Percentiles rank a stretch among this genome's conserved stretches.
These are phyloP conservation scores for Setaria viridis DNA, from an alignment of 202 grass and related monocot genomes.

Conservation along the genomic window DNA sequence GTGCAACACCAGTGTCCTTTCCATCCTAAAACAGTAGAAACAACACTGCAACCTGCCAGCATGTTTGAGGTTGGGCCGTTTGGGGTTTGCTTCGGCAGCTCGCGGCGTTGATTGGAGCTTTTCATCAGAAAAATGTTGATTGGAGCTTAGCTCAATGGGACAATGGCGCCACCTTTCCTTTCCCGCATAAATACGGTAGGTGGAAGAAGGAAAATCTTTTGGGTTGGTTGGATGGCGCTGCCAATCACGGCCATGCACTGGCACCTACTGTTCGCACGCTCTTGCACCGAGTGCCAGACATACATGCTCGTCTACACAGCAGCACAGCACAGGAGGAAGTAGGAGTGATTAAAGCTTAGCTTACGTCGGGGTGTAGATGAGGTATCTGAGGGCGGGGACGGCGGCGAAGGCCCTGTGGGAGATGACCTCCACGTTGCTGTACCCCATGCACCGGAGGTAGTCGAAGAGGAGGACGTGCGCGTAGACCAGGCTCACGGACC, in stretches of 20 bases:
- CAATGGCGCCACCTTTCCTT: too few species aligned
- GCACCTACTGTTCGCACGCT: too few species aligned
- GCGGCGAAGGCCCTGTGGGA: conserved; percentile 52
- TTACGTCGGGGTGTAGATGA: conserved; percentile 71
- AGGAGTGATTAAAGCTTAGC: too few species aligned
- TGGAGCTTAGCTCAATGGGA: too few species aligned
- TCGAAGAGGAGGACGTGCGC: conserved; percentile 75
- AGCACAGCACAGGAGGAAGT: too few species aligned
- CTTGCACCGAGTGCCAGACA: too few species aligned
- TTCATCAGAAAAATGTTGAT: not conserved
- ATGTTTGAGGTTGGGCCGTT: not conserved
- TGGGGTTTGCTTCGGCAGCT: not conserved
- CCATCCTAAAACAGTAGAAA: too few species aligned
- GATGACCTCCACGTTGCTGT: conserved; percentile 91
- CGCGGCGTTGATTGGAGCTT: too few species aligned
- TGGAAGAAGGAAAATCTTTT: not conserved
- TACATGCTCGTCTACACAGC: too few species aligned
- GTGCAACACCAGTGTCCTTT: too few species aligned
- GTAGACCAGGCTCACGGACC: conserved; percentile 72
- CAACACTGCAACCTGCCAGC: not conserved
- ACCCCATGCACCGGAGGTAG: conserved; percentile 77
- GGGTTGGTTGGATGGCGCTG: not conserved
- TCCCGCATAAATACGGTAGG: not conserved
- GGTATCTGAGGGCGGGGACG: conserved; percentile 67
- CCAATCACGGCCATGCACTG: not conserved